phyloP scores from a whole-genome alignment of 2,329 filamentous ascomycete species.

The Cytospora chrysosperma region DNA sequence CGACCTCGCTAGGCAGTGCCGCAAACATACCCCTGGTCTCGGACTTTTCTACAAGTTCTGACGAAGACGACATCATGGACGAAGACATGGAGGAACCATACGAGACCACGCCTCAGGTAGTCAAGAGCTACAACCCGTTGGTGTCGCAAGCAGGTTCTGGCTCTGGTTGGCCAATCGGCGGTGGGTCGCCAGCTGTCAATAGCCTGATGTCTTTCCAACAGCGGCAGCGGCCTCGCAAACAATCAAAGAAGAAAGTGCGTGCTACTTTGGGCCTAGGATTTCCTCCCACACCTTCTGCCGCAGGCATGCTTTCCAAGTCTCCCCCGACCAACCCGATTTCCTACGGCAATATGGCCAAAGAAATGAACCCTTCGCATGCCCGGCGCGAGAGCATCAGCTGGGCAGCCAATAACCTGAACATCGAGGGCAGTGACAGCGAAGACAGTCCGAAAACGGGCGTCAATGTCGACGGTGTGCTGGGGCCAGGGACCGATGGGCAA shows the following conservation, averaged over 20 bases:
- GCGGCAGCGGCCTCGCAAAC: constrained; percentile 68
- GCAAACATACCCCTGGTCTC: constrained; percentile 70
- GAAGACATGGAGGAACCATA: constrained; percentile 78
- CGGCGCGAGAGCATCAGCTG: constrained; percentile 87
- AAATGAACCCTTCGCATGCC: constrained; percentile 45
- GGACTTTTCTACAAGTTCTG: constrained; percentile 70
- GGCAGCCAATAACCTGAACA: constrained; percentile 84
- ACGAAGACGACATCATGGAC: constrained; percentile 69
- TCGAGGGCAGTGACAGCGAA: constrained; percentile 78
- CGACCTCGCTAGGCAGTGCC: constrained; percentile 72
- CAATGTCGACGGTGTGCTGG: constrained; percentile 44
- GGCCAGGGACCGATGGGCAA: constrained; percentile 54
- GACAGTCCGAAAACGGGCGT: constrained; percentile 56
- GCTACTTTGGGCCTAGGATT: constrained; percentile 52
- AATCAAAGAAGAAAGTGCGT: constrained; percentile 55
- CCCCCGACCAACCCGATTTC: constrained; percentile 54
- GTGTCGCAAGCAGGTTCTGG: constrained; percentile 13
- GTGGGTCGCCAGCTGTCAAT: constrained; percentile 68
- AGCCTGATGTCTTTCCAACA: constrained; percentile 83
- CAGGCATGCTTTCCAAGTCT: constrained; percentile 61
- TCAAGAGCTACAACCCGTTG: constrained; percentile 50
- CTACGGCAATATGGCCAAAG: constrained; percentile 36
- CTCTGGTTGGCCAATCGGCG: constrained; percentile 43
- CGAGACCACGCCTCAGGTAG: constrained; percentile 76
- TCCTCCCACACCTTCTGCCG: constrained; percentile 39